phyloP scores from a whole-genome alignment of 257 asterid genomes.

The Mitragyna speciosa region DNA sequence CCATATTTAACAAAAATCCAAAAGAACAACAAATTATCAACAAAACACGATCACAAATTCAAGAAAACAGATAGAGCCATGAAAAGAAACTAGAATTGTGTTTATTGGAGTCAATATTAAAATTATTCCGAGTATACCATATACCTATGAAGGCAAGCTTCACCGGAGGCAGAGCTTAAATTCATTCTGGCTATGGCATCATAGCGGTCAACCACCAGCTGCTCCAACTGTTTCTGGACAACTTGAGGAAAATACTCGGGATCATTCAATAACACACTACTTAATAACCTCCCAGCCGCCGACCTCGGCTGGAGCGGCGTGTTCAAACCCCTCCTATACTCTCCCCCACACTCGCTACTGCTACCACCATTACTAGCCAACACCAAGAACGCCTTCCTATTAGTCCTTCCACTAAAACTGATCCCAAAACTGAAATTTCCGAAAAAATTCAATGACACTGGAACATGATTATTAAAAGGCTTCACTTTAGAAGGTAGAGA shows the following conservation, averaged over 20 bases:
- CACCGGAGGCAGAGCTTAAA: slow-evolving; percentile 63
- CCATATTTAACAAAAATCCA: neutral
- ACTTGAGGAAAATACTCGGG: slow-evolving; percentile 43
- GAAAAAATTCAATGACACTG: neutral
- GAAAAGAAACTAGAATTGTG: too few species aligned
- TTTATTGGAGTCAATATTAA: neutral
- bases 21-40: neutral
- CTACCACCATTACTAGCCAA: slow-evolving; percentile 28
- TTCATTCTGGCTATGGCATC: slow-evolving; percentile 57
- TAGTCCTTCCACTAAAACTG: neutral
- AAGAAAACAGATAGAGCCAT: too few species aligned
- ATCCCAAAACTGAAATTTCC: slow-evolving; percentile 23
- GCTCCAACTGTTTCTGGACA: slow-evolving; percentile 55
- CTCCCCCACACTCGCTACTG: slow-evolving; percentile 38
- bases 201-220: slow-evolving; percentile 49
- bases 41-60: neutral
- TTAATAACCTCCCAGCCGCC: slow-evolving; percentile 57
- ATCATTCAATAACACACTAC: slow-evolving; percentile 60
- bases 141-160: slow-evolving; percentile 80
- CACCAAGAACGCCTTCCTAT: slow-evolving; percentile 32
- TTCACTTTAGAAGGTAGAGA: slow-evolving; percentile 17
- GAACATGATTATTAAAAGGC: neutral
- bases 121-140: neutral
- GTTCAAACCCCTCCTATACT: slow-evolving; percentile 53
- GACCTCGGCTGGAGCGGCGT: slow-evolving; percentile 78